Evolutionary conservation across 495 filamentous ascomycete species (phyloP), one percentile per base, ranked within the genome.

Genomic region (Cairneyella variabilis): DNA sequence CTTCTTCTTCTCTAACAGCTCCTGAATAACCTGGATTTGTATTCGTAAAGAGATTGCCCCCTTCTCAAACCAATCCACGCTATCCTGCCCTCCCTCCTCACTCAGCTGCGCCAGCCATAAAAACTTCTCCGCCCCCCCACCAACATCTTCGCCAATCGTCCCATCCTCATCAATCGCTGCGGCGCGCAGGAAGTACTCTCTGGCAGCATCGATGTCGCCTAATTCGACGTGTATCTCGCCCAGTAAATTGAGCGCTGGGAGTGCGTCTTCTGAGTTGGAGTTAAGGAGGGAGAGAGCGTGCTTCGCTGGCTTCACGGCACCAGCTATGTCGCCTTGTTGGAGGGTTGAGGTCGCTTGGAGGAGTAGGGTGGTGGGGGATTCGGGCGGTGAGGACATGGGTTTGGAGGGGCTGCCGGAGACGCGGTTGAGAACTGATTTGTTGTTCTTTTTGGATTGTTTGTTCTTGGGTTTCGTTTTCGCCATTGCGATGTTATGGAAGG

Each of bases 101-200:
- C 84, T 88, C 64, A 99, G 76, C 69, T 99, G 95, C 39, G 95
- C 93, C 22, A 97, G 76, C 84, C 90, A 97, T 1, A 99, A 71
- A 65, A 97, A 97, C 68, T 96, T 97, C 62, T 97, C 93, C 0
- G 91, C 82, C 0, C 91, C 95, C 16, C 89, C 90, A 1, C 53
- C 62, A 14, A 71, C 36, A 12, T 72, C 71, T 38, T 81, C 76
- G 20, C 51, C 51, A 12, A 60, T 28, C 48, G 82, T 75, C 3
- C 92, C 92, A 48, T 85, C 78, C 6, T 83, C 80, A 65, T 97
- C 95, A 10, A 88, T 68, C 7, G 77, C 67, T 25, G 84, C 85
- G 0, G 93, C 90, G 8, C 71, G 69, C 21, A 80, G 59, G 63
- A 95, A 96, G 62, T 79, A 82, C 21, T 71, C 58, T 43, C 83